These are phyloP conservation scores for Leishmania arabica DNA, from an alignment of 208 protist species.

Conservation along the genomic window DNA sequence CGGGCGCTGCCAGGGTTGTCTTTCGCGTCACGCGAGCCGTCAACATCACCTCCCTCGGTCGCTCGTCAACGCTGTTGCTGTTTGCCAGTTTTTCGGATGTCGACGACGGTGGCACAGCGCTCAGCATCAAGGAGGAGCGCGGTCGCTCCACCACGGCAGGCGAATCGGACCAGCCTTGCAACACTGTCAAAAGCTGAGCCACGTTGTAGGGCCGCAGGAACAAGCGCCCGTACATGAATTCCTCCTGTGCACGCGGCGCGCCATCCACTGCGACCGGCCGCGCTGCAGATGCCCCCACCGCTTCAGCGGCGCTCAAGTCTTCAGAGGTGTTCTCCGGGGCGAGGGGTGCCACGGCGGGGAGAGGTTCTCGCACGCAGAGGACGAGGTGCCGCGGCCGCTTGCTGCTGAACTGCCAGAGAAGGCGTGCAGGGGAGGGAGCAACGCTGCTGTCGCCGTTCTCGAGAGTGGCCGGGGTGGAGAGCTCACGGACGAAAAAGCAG, in stretches of 20 bases:
- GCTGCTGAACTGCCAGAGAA: constrained; percentile 72
- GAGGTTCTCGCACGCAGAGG: constrained; percentile 42
- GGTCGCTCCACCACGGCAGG: constrained; percentile 42
- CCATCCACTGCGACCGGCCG: neutral
- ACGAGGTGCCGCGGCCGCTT: constrained; percentile 58
- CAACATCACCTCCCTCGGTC: constrained; percentile 18
- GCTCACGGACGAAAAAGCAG: constrained; percentile 58
- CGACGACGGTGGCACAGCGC: constrained; percentile 1
- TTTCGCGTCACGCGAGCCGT: constrained; percentile 21
- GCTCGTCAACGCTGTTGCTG: neutral
- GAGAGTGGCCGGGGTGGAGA: constrained; percentile 58
- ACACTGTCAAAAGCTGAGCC: constrained; percentile 76
- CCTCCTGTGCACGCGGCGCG: constrained; percentile 16
- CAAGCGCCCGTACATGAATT: constrained; percentile 79
- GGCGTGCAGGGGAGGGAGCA: constrained; percentile 48
- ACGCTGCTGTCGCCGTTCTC: constrained; percentile 11
- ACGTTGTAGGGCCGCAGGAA: constrained; percentile 89
- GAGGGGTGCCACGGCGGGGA: neutral
- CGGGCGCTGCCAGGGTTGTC: neutral
- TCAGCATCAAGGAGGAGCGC: constrained; percentile 50
- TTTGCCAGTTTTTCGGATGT: neutral
- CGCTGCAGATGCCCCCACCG: neutral
- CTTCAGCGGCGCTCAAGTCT: constrained; percentile 3
- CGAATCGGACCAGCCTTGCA: constrained; percentile 58
- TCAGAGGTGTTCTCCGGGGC: constrained; percentile 8